Conservation (phyloP, 2,329 filamentous ascomycete genomes). For the Ceratocystis ficicola region DNA sequence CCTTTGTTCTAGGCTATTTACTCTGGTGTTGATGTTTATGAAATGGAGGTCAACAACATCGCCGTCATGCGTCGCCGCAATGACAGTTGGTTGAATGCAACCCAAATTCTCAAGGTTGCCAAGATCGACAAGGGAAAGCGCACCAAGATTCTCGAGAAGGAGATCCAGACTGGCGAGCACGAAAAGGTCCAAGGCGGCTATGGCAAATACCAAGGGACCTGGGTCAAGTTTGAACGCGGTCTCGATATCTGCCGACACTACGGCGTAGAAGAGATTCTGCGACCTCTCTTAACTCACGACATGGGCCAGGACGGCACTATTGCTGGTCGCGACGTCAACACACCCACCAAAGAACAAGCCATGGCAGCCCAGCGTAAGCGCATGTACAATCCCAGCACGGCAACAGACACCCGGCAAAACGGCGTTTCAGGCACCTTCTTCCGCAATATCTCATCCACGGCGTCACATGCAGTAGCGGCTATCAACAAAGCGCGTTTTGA, state of each 20-base stretch:
- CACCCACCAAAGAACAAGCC: constrained; percentile 94
- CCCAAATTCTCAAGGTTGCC: constrained; percentile 94
- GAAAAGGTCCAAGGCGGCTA: constrained; percentile 98
- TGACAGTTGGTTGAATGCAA: constrained; percentile 95
- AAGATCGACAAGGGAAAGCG: constrained; percentile 95
- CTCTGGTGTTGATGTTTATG: constrained; percentile 91
- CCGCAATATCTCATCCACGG: constrained; percentile 88
- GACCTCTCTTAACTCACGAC: constrained; percentile 66
- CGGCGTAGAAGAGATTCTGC: constrained; percentile 62
- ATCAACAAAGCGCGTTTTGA: constrained; percentile 95
- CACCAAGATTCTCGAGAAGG: constrained; percentile 95
- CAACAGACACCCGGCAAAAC: constrained; percentile 54
- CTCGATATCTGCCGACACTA: constrained; percentile 80
- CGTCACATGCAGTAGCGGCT: constrained; percentile 83
- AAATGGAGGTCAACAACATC: constrained; percentile 91
- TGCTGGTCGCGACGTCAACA: constrained; percentile 67
- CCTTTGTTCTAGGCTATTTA: constrained; percentile 56
- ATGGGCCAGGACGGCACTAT: constrained; percentile 63
- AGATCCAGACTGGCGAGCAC: constrained; percentile 90
- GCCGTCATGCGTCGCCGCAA: constrained; percentile 91
- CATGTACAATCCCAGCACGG: constrained; percentile 59
- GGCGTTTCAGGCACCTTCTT: constrained; percentile 79
- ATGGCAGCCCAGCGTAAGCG: constrained; percentile 93
- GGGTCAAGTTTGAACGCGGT: constrained; percentile 89
- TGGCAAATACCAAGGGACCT: constrained; percentile 97